phyloP scores from a whole-genome alignment of 202 grass and related monocot genomes.

The Miscanthus sacchariflorus region DNA sequence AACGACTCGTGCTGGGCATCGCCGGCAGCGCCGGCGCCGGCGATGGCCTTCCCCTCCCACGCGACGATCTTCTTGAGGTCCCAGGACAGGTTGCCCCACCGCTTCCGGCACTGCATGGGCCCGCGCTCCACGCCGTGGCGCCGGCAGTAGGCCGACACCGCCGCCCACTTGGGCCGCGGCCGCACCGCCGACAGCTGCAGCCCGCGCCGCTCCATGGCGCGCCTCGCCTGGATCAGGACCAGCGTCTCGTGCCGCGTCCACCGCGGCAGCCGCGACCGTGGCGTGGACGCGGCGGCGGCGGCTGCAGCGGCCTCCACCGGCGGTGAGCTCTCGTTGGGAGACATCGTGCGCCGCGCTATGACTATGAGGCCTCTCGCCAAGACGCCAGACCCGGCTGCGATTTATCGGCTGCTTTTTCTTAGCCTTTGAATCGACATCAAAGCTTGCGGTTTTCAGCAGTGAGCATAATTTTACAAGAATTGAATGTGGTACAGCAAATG shows the following conservation, averaged over 20 bases:
- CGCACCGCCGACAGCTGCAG: slow-evolving; percentile 38
- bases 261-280: slow-evolving; percentile 68
- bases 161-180: slow-evolving; percentile 74
- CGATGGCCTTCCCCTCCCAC: slow-evolving; percentile 57
- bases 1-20: slow-evolving; percentile 51
- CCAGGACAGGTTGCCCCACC: slow-evolving; percentile 89
- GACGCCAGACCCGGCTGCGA: background rate
- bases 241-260: slow-evolving; percentile 93
- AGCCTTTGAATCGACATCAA: slow-evolving; percentile 38
- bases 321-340: slow-evolving; percentile 37
- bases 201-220: slow-evolving; percentile 59
- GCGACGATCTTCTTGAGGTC: slow-evolving; percentile 92
- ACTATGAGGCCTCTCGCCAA: background rate
- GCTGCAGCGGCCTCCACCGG: background rate
- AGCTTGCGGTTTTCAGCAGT: slow-evolving; percentile 31
- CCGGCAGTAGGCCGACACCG: slow-evolving; percentile 77
- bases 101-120: slow-evolving; percentile 89
- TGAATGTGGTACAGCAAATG: slow-evolving; percentile 35
- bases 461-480: slow-evolving; percentile 8
- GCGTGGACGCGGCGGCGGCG: background rate
- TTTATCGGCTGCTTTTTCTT: slow-evolving; percentile 40
- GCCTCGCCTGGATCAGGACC: slow-evolving; percentile 76
- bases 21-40: background rate
- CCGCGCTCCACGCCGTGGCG: slow-evolving; percentile 80
- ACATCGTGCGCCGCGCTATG: slow-evolving; percentile 30